Percentiles rank a stretch among this genome's conserved stretches.
Conservation (phyloP, 805 yeast species). For the Metschnikowia aberdeeniae region DNA sequence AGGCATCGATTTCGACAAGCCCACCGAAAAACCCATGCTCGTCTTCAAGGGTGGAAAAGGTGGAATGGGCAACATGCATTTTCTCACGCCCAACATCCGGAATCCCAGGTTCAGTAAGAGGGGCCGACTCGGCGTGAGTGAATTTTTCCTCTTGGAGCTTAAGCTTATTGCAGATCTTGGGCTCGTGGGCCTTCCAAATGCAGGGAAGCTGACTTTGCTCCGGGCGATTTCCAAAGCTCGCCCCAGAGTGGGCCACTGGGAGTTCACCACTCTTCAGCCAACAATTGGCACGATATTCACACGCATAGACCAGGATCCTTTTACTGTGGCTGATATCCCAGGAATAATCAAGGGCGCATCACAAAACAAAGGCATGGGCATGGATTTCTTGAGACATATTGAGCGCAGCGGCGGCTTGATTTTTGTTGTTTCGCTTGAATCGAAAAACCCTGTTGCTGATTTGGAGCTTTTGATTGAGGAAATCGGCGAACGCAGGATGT, state of each 20-base stretch:
- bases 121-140: slow-evolving; percentile 70
- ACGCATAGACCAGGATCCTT: slow-evolving; percentile 60
- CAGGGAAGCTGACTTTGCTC: slow-evolving; percentile 89
- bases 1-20: slow-evolving; percentile 71
- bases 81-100: slow-evolving; percentile 74
- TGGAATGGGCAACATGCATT: slow-evolving; percentile 96
- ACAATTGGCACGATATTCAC: slow-evolving; percentile 81
- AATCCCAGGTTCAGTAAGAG: slow-evolving; percentile 84
- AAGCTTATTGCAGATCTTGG: slow-evolving; percentile 91
- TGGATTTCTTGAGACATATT: slow-evolving; percentile 86
- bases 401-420: slow-evolving; percentile 89
- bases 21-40: slow-evolving; percentile 62
- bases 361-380: slow-evolving; percentile 84
- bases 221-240: slow-evolving; percentile 84
- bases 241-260: slow-evolving; percentile 95
- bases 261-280: slow-evolving; percentile 90
- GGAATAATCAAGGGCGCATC: slow-evolving; percentile 91
- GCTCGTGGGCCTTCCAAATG: slow-evolving; percentile 91
- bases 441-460: slow-evolving; percentile 62
- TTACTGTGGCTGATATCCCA: slow-evolving; percentile 96
- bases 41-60: slow-evolving; percentile 85
- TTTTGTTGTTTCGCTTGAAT: slow-evolving; percentile 77
- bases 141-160: slow-evolving; percentile 72
- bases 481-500: slow-evolving; percentile 60
- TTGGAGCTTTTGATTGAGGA: slow-evolving; percentile 61